These are phyloP conservation scores for Rubroboletus pulcherrimus DNA, from an alignment of 768 basidiomycete species.

Conservation along the genomic window DNA sequence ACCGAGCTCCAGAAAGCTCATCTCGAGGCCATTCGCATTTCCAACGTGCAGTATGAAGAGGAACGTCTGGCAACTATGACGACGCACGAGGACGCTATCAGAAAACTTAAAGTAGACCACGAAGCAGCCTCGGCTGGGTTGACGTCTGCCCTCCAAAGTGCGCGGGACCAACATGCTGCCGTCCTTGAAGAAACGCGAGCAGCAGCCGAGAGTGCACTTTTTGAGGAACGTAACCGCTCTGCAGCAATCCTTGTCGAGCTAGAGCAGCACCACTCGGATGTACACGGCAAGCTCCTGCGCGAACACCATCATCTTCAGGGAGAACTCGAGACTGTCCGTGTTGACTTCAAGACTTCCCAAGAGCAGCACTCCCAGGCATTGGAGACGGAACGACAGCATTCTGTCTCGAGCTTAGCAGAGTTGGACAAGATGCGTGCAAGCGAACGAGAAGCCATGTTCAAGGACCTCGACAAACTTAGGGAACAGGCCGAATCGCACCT, in stretches of 20 bases:
- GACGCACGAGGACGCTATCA: constrained; percentile 41
- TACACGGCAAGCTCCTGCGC: constrained; percentile 39
- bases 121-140: constrained; percentile 42
- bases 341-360: constrained; percentile 30
- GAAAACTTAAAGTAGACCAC: constrained; percentile 44
- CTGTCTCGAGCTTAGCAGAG: constrained; percentile 16
- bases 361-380: constrained; percentile 17
- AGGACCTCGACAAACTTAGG: constrained; percentile 46
- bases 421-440: constrained; percentile 14
- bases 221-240: constrained; percentile 47
- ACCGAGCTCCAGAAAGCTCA: constrained; percentile 47
- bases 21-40: constrained; percentile 34
- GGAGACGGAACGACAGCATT: constrained; percentile 28
- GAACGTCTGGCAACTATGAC: constrained; percentile 35
- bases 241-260: constrained; percentile 46
- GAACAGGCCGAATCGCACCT: constrained; percentile 53
- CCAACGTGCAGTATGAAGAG: constrained; percentile 32
- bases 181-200: constrained; percentile 36
- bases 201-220: constrained; percentile 34
- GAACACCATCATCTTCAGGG: constrained; percentile 37
- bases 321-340: constrained; percentile 61
- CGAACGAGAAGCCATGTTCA: constrained; percentile 34
- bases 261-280: constrained; percentile 44
- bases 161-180: constrained; percentile 33
- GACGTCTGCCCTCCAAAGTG: constrained; percentile 37